These are phyloP conservation scores for Laetiporus sulphureus DNA, from an alignment of 1,284 basidiomycete genomes.

Conservation along the genomic window DNA sequence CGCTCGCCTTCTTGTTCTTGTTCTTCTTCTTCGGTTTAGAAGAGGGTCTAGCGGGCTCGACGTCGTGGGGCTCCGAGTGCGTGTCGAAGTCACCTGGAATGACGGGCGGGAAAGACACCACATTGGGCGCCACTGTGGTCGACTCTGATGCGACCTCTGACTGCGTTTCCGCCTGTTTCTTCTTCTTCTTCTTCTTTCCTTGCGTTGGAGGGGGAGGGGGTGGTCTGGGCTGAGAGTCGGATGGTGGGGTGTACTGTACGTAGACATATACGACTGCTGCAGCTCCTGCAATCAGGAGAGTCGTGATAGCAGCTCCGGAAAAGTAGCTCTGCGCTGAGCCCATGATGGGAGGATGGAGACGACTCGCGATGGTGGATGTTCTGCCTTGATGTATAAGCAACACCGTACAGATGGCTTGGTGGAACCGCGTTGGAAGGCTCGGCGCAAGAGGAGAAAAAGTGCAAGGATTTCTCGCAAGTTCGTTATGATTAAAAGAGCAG, in stretches of 20 bases:
- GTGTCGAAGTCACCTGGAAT: slow-evolving; percentile 41
- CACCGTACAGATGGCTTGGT: neutral
- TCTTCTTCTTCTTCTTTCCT: slow-evolving; percentile 36
- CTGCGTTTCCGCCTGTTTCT: slow-evolving; percentile 12
- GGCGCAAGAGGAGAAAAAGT: too few species aligned
- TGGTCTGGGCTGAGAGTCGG: slow-evolving; percentile 6
- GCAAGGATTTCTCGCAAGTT: too few species aligned
- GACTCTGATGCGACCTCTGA: slow-evolving; percentile 12
- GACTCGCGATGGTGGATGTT: slow-evolving; percentile 4
- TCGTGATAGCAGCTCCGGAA: slow-evolving; percentile 33
- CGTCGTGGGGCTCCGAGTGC: slow-evolving; percentile 12
- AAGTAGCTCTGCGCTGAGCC: slow-evolving; percentile 42
- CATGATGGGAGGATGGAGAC: slow-evolving; percentile 27
- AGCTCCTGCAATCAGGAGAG: slow-evolving; percentile 36
- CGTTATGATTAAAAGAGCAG: too few species aligned
- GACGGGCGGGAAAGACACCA: slow-evolving; percentile 33
- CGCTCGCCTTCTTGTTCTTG: slow-evolving; percentile 26
- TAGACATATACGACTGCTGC: slow-evolving; percentile 32
- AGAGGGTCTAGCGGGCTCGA: slow-evolving; percentile 22
- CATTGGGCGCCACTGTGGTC: slow-evolving; percentile 19
- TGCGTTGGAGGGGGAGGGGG: slow-evolving; percentile 22
- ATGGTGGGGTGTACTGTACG: slow-evolving; percentile 19
- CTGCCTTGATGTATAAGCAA: neutral
- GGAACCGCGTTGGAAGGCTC: too few species aligned
- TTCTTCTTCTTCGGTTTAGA: slow-evolving; percentile 39